phyloP scores from a whole-genome alignment of 768 basidiomycete genomes.

The Suillus bovinus region DNA sequence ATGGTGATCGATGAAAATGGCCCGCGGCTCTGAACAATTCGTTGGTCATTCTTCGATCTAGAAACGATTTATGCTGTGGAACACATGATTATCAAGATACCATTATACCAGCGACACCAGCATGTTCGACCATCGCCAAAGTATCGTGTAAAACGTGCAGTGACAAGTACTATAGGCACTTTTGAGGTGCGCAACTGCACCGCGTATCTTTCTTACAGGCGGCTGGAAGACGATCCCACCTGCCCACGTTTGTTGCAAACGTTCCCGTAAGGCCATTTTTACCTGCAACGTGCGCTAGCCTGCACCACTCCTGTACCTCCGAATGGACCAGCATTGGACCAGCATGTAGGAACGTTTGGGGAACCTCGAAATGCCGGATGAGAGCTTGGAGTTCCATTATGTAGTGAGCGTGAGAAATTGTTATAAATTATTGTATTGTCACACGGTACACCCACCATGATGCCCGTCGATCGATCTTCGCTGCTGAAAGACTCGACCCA shows the following conservation, averaged over 20 bases:
- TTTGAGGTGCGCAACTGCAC: neutral
- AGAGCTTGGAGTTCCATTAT: neutral
- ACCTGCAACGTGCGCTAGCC: neutral
- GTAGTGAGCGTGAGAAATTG: neutral
- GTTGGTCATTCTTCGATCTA: neutral
- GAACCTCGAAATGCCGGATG: neutral
- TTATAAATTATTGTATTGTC: neutral
- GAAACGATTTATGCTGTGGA: neutral
- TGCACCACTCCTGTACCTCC: neutral
- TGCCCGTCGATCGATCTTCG: neutral
- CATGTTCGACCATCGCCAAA: neutral
- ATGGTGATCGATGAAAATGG: neutral
- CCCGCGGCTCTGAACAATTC: neutral
- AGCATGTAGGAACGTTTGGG: conserved; percentile 2
- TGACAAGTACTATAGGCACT: neutral
- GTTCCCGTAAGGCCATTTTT: neutral
- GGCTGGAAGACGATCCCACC: neutral
- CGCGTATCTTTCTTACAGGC: neutral
- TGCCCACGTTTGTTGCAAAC: neutral
- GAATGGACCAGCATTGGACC: neutral
- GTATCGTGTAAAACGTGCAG: neutral
- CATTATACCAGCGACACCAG: neutral
- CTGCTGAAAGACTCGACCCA: neutral
- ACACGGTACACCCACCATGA: neutral
- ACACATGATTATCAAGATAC: neutral